Conservation (phyloP, 768 basidiomycete genomes). For the Tylopilus balloui region DNA sequence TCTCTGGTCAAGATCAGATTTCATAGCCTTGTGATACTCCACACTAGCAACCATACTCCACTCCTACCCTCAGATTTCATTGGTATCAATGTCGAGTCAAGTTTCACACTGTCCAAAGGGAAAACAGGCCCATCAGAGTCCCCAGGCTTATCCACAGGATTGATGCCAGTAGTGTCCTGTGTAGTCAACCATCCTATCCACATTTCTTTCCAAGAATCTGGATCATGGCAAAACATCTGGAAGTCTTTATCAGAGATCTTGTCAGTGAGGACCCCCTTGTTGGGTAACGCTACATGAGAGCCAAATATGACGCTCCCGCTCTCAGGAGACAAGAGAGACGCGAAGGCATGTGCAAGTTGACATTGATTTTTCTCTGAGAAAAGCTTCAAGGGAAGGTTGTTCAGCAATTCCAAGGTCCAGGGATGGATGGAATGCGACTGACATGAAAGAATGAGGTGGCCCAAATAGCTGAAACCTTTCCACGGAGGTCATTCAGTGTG, state of each 20-base stretch:
- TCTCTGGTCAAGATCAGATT: neutral
- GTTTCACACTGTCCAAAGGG: conserved; percentile 29
- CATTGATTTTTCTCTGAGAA: conserved; percentile 26
- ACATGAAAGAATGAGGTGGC: conserved; percentile 45
- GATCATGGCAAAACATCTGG: conserved; percentile 24
- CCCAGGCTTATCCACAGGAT: neutral
- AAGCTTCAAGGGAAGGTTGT: conserved; percentile 26
- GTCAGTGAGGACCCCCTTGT: conserved; percentile 5
- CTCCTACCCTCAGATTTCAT: neutral
- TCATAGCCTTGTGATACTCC: conserved; percentile 19
- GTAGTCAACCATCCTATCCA: conserved; percentile 16
- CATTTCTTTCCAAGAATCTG: conserved; percentile 26
- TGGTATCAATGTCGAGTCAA: conserved; percentile 23
- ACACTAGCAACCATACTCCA: conserved; percentile 9
- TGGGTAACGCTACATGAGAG: conserved; percentile 18
- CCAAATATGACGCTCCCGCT: conserved; percentile 32
- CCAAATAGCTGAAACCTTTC: conserved; percentile 47
- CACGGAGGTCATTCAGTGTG: conserved; percentile 43
- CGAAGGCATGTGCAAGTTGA: conserved; percentile 24
- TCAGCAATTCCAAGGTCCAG: conserved; percentile 20
- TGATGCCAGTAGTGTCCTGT: neutral
- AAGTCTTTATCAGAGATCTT: conserved; percentile 2
- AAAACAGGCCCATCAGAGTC: conserved; percentile 20
- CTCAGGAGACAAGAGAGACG: conserved; percentile 24
- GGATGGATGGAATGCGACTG: neutral